Conservation (phyloP, 768 basidiomycete genomes). For the Boletellus ananiceps region DNA sequence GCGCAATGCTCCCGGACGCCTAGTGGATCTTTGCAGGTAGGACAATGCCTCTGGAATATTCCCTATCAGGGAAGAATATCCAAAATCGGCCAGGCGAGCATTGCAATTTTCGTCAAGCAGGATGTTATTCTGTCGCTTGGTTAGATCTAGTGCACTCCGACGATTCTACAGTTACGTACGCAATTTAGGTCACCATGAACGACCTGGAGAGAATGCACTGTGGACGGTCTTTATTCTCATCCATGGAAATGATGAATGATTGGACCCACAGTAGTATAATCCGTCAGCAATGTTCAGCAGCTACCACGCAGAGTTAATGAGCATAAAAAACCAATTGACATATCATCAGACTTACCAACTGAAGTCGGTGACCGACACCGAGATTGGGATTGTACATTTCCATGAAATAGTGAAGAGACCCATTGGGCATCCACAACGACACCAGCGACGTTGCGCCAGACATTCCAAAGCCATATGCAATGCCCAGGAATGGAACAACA, state of each 20-base stretch:
- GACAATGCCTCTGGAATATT: not conserved
- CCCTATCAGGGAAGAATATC: not conserved
- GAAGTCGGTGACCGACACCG: not conserved
- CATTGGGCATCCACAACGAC: too few relatives aligned
- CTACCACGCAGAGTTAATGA: not conserved
- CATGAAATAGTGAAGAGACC: too few relatives aligned
- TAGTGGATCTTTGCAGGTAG: not conserved
- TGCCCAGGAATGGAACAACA: too few relatives aligned
- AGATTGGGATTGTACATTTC: not conserved
- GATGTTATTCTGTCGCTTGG: not conserved
- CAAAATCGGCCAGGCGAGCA: not conserved
- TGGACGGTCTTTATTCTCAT: too few relatives aligned
- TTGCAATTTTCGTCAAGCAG: not conserved
- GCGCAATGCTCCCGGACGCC: not conserved
- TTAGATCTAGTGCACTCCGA: too few relatives aligned
- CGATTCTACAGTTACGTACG: too few relatives aligned
- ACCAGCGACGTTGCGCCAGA: too few relatives aligned
- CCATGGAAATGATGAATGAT: not conserved
- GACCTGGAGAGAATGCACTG: too few relatives aligned
- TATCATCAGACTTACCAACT: slow-evolving; percentile 10
- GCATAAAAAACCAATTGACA: too few relatives aligned
- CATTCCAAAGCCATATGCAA: too few relatives aligned
- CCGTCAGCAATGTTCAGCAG: not conserved
- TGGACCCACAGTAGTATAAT: not conserved
- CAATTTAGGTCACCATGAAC: too few relatives aligned